phyloP scores from a whole-genome alignment of 768 basidiomycete species.

The Macrolepiota dolichaula region DNA sequence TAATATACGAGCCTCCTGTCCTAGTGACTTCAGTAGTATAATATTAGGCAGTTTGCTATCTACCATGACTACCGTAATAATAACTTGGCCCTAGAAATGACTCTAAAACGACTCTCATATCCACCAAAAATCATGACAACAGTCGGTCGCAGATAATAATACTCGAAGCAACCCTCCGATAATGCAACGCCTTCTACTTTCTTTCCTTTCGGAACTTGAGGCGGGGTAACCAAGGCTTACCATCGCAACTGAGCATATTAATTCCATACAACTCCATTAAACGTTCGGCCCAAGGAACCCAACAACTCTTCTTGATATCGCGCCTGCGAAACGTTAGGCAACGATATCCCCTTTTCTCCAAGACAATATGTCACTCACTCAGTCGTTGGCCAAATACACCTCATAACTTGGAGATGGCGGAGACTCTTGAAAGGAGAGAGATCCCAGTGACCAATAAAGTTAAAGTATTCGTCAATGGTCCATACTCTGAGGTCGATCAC shows the following conservation, averaged over 20 bases:
- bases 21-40: too few species aligned
- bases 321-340: not conserved
- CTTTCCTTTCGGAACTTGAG: not conserved
- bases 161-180: too few species aligned
- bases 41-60: too few species aligned
- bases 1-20: too few species aligned
- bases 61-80: too few species aligned
- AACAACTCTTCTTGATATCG: not conserved
- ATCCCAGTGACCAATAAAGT: not conserved
- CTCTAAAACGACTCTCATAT: too few species aligned
- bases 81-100: too few species aligned
- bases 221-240: not conserved
- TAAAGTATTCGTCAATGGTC: not conserved
- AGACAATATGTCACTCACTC: not conserved
- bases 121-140: too few species aligned
- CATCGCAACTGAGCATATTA: not conserved
- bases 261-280: not conserved
- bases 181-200: too few species aligned
- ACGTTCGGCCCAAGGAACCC: conserved; percentile 4
- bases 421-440: conserved; percentile 3
- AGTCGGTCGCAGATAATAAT: too few species aligned
- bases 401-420: not conserved
- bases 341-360: not conserved
- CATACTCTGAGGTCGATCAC: not conserved
- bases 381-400: not conserved